A percentile compares a stretch with the other conserved stretches of the same genome.
phyloP scores from a whole-genome alignment of 345 rosid species.

The Lumnitzera racemosa region DNA sequence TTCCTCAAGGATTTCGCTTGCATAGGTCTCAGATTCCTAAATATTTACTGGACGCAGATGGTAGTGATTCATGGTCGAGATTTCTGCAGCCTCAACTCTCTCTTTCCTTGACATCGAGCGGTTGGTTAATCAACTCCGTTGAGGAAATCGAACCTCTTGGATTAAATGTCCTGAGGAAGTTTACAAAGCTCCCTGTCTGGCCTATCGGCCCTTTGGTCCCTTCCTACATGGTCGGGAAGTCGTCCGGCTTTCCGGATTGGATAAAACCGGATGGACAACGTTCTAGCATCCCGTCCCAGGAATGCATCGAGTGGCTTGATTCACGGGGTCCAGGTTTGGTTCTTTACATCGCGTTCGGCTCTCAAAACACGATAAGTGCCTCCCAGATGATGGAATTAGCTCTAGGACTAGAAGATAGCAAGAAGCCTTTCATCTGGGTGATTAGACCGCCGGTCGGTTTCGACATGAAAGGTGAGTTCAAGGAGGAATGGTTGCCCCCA shows the following conservation, averaged over 20 bases:
- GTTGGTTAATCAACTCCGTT: not conserved
- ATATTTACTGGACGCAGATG: slow-evolving; percentile 26
- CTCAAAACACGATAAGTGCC: slow-evolving; percentile 23
- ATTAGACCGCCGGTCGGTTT: slow-evolving; percentile 39
- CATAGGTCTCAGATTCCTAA: slow-evolving; percentile 30
- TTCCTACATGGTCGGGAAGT: slow-evolving; percentile 7
- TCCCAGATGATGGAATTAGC: slow-evolving; percentile 25
- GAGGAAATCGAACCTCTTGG: slow-evolving; percentile 33
- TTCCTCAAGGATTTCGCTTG: slow-evolving; percentile 32
- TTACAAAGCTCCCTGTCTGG: slow-evolving; percentile 33
- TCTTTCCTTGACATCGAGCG: slow-evolving; percentile 5
- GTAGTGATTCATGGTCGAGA: slow-evolving; percentile 36
- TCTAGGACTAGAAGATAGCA: slow-evolving; percentile 29
- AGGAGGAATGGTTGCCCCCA: slow-evolving; percentile 37
- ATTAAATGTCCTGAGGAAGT: slow-evolving; percentile 22
- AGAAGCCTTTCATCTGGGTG: slow-evolving; percentile 37
- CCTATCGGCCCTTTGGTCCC: slow-evolving; percentile 40
- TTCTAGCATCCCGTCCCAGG: slow-evolving; percentile 23
- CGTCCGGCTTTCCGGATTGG: not conserved
- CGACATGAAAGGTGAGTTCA: slow-evolving; percentile 26
- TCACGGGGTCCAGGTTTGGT: slow-evolving; percentile 9
- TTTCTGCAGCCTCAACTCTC: slow-evolving; percentile 27
- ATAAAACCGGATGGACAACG: slow-evolving; percentile 15
- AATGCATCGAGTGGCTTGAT: slow-evolving; percentile 35
- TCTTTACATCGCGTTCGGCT: slow-evolving; percentile 31